These are phyloP conservation scores for Tulasnella calospora DNA, from an alignment of 768 basidiomycete species.

Conservation along the genomic window DNA sequence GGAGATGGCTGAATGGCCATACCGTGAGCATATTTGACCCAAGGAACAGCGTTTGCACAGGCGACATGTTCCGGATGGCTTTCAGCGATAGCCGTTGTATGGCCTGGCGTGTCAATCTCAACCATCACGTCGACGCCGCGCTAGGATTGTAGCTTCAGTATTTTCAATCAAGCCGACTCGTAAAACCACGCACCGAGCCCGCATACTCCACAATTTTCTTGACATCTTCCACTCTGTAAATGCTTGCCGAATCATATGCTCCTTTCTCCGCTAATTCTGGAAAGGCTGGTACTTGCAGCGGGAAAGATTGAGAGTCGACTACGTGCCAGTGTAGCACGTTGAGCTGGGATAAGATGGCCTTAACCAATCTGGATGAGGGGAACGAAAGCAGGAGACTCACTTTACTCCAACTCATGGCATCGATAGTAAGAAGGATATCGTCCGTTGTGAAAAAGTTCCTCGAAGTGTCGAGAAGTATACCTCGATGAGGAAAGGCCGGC, in stretches of 20 bases:
- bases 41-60: slow-evolving; percentile 44
- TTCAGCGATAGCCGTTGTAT: slow-evolving; percentile 59
- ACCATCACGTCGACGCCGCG: slow-evolving; percentile 68
- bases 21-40: slow-evolving; percentile 52
- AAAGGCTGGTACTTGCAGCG: slow-evolving; percentile 57
- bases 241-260: slow-evolving; percentile 51
- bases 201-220: slow-evolving; percentile 62
- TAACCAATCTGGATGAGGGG: not conserved
- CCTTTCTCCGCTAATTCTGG: slow-evolving; percentile 55
- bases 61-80: slow-evolving; percentile 73
- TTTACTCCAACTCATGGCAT: slow-evolving; percentile 74
- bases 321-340: slow-evolving; percentile 84
- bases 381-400: slow-evolving; percentile 34
- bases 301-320: slow-evolving; percentile 72
- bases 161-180: not conserved
- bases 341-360: slow-evolving; percentile 41
- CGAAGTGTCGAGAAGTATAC: slow-evolving; percentile 75
- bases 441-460: slow-evolving; percentile 64
- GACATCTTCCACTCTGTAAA: slow-evolving; percentile 56
- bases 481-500: slow-evolving; percentile 57
- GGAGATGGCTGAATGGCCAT: not conserved
- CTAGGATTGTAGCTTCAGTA: slow-evolving; percentile 33
- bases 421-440: slow-evolving; percentile 64
- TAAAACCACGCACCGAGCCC: slow-evolving; percentile 49
- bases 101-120: slow-evolving; percentile 84